Conservation (phyloP, 2,329 filamentous ascomycete genomes). For the Hypoxylon sp. region DNA sequence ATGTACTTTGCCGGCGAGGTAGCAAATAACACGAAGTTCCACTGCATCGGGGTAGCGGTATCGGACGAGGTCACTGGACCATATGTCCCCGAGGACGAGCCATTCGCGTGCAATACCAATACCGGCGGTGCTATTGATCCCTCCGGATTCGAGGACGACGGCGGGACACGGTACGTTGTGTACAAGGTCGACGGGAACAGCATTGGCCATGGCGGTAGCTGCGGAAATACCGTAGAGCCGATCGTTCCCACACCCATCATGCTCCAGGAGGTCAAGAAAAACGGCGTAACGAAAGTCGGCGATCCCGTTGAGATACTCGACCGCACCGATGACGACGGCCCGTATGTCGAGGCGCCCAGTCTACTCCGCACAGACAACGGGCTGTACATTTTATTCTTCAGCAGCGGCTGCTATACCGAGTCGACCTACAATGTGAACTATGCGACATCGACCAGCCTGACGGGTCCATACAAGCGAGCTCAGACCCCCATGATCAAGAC, state of each 20-base stretch:
- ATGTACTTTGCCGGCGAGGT: constrained; percentile 67
- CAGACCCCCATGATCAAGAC: constrained; percentile 47
- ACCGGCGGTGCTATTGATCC: constrained; percentile 71
- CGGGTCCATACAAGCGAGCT: constrained; percentile 51
- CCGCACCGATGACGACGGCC: constrained; percentile 55
- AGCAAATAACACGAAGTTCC: constrained; percentile 49
- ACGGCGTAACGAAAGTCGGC: constrained; percentile 64
- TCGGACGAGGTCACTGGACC: constrained; percentile 59
- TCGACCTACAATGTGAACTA: constrained; percentile 67
- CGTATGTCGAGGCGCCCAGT: constrained; percentile 69
- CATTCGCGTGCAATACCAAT: constrained; percentile 61
- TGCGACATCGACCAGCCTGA: constrained; percentile 55
- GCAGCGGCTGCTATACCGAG: constrained; percentile 65
- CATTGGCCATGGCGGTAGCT: constrained; percentile 54
- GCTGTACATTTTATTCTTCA: constrained; percentile 69
- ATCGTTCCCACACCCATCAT: constrained; percentile 62
- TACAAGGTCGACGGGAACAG: constrained; percentile 75
- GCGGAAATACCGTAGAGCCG: constrained; percentile 54
- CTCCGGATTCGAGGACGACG: constrained; percentile 64
- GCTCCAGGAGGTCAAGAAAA: constrained; percentile 59
- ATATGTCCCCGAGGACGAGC: constrained; percentile 56
- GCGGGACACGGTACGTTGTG: constrained; percentile 64
- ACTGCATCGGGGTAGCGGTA: constrained; percentile 68
- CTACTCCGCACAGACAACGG: constrained; percentile 57
- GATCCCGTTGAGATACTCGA: constrained; percentile 57